Evolutionary conservation across 805 yeast genomes (phyloP), one percentile per base, ranked within the genome.

Genomic region (Schizosaccharomyces cryophilus): DNA sequence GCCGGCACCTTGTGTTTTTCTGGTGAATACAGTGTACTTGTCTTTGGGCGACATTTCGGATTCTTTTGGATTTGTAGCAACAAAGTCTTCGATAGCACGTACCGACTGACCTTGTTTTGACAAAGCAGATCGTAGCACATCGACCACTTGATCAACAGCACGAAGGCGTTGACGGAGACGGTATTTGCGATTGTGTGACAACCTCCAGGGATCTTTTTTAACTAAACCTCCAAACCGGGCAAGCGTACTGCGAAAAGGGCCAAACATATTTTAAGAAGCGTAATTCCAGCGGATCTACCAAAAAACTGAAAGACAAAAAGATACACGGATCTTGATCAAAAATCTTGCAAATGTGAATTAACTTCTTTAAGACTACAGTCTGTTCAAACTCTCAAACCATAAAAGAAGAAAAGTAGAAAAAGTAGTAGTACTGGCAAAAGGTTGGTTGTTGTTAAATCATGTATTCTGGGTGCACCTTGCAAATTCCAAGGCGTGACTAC

Each of bases 1-100:
- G 26, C 60, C 60, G 11, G 26, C 19, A 51, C 56, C 56, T 67
- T 77, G 80, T 15, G 82, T 78, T 67, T 81, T 81, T 71, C 79
- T 84, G 72, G 80, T 82, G 73, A 85, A 90, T 1, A 87, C 83
- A 58, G 95, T 82, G 73, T 93, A 93, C 72, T 90, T 90, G 73
- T 93, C 95, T 64, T 72, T 75, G 6, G 95, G 76, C 1, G 72
- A 68, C 96, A 90, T 89, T 63, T 88, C 87, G 42, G 71, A 65
- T 68, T 88, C 95, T 67, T 80, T 84, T 48, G 96, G 96, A 68
- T 84, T 69, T 24, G 74, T 73, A 67, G 73, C 73, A n/a, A 45
- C 58, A 11, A 64, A 30, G 42, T 62, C 45, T 15, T 62, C 65
- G 24, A 66, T 61, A 17, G 29, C 35, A 29, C 61, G 47, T 31